phyloP scores from a whole-genome alignment of 192 early-diverging fungal species.

The Podochytrium sp. region DNA sequence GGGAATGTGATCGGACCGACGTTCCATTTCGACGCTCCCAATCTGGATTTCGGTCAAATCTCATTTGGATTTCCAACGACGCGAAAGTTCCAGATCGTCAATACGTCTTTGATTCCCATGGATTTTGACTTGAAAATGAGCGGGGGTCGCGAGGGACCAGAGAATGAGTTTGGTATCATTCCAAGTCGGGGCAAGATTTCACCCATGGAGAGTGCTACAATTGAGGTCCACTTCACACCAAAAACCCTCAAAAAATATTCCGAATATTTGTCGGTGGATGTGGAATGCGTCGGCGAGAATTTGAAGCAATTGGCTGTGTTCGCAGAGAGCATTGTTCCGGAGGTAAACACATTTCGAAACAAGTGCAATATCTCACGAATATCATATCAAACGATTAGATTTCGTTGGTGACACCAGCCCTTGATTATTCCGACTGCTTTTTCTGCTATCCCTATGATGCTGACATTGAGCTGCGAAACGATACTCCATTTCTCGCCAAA shows the following conservation, averaged over 20 bases:
- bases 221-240: slow-evolving; percentile 51
- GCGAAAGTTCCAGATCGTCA: slow-evolving; percentile 40
- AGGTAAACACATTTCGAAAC: slow-evolving; percentile 43
- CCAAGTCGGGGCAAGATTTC: slow-evolving; percentile 43
- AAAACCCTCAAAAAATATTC: slow-evolving; percentile 41
- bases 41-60: slow-evolving; percentile 48
- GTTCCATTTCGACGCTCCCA: slow-evolving; percentile 51
- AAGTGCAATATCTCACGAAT: not conserved
- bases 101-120: slow-evolving; percentile 64
- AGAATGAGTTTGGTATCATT: slow-evolving; percentile 43
- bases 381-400: not conserved
- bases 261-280: slow-evolving; percentile 45
- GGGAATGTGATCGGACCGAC: slow-evolving; percentile 63
- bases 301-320: slow-evolving; percentile 40
- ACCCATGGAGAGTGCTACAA: slow-evolving; percentile 17
- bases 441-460: slow-evolving; percentile 47
- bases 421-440: slow-evolving; percentile 59
- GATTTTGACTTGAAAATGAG: slow-evolving; percentile 38
- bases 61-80: slow-evolving; percentile 53
- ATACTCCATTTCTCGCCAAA: slow-evolving; percentile 46
- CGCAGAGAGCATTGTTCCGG: slow-evolving; percentile 58
- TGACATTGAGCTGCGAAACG: slow-evolving; percentile 50
- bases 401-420: slow-evolving; percentile 20
- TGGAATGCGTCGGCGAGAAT: slow-evolving; percentile 50
- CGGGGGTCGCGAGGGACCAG: not conserved